Evolutionary conservation across 345 rosid species (phyloP).

Genomic region (Lepidium africanum): DNA sequence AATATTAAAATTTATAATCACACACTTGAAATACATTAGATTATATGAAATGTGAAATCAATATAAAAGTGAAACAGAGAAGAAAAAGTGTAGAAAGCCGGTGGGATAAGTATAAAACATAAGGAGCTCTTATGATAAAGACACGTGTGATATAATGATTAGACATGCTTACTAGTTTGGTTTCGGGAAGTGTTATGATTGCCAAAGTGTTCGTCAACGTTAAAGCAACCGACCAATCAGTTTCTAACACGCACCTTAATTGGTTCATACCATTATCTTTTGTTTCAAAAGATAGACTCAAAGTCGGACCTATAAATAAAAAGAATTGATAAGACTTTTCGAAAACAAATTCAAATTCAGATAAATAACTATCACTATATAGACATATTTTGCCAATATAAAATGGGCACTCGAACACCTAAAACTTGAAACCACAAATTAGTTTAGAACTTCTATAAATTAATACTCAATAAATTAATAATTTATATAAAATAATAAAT

Average conservation of each 20-base stretch:
- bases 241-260: background rate
- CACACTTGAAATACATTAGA: too few relatives aligned
- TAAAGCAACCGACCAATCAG: slow-evolving; percentile 14
- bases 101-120: background rate
- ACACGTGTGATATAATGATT: slow-evolving; percentile 18
- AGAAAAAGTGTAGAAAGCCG: background rate
- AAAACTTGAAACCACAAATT: too few relatives aligned
- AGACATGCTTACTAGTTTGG: background rate
- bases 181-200: slow-evolving; percentile 1
- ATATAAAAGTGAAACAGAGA: background rate
- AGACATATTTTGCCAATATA: too few relatives aligned
- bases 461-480: too few relatives aligned
- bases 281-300: background rate
- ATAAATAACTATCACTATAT: too few relatives aligned
- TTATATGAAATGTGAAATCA: background rate
- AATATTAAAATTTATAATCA: too few relatives aligned
- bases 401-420: too few relatives aligned
- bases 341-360: too few relatives aligned
- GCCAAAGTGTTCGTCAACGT: slow-evolving; percentile 15
- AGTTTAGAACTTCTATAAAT: too few relatives aligned
- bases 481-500: too few relatives aligned
- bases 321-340: background rate
- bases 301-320: background rate
- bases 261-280: background rate
- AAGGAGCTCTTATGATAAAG: background rate